Conservation (phyloP, 1,139 yeast genomes). For the Yamadazyma buinensis region DNA sequence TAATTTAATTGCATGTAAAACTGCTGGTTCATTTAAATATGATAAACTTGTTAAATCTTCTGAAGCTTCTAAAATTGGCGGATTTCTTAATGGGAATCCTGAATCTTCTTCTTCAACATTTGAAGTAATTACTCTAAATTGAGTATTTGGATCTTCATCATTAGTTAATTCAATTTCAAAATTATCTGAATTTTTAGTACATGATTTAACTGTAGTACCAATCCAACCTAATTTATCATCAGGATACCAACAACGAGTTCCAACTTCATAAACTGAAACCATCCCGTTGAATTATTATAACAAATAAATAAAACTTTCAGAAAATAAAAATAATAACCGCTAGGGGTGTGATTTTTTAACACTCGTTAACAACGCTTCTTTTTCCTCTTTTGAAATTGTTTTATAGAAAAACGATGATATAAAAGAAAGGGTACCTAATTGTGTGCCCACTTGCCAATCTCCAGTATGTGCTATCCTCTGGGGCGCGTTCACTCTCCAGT, state of each 20-base stretch:
- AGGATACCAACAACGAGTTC: constrained; percentile 92
- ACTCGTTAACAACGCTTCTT: too few species aligned
- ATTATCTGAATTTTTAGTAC: constrained; percentile 46
- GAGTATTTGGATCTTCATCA: constrained; percentile 53
- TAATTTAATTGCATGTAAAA: constrained; percentile 86
- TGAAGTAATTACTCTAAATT: constrained; percentile 52
- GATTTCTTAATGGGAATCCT: constrained; percentile 78
- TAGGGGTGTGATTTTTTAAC: too few species aligned
- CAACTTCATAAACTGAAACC: constrained; percentile 24
- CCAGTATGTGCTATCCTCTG: too few species aligned
- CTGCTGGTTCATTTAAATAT: constrained; percentile 94
- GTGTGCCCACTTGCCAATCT: too few species aligned
- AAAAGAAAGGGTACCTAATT: too few species aligned
- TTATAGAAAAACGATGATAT: too few species aligned
- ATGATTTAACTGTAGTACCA: constrained; percentile 72
- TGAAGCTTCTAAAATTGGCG: constrained; percentile 89
- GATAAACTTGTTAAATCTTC: constrained; percentile 92
- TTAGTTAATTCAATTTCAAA: constrained; percentile 56
- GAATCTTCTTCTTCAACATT: constrained; percentile 46
- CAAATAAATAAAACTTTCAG: too few species aligned
- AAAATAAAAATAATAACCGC: too few species aligned
- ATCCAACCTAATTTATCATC: constrained; percentile 88
- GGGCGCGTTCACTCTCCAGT: too few species aligned
- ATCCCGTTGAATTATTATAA: too few species aligned
- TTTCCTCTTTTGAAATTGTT: too few species aligned